phyloP scores from a whole-genome alignment of 495 filamentous ascomycete species.

The Aspergillus cristatus region DNA sequence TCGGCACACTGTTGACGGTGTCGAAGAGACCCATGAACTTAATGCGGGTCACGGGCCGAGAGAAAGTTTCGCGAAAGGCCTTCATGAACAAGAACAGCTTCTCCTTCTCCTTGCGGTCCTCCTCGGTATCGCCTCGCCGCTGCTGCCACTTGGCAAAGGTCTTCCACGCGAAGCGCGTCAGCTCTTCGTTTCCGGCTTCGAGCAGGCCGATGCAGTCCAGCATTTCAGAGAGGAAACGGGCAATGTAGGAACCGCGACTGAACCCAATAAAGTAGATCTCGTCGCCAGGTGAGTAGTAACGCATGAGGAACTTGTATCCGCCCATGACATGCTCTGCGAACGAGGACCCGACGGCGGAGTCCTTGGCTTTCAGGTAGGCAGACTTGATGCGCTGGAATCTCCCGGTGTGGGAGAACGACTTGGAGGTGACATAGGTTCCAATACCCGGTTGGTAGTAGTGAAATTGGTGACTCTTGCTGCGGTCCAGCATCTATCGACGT shows the following conservation, averaged over 20 bases:
- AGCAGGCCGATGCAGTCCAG: conserved; percentile 74
- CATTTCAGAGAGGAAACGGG: conserved; percentile 81
- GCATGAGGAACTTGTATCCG: conserved; percentile 84
- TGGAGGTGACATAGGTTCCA: conserved; percentile 70
- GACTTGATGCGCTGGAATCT: conserved; percentile 56
- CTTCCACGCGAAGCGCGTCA: conserved; percentile 80
- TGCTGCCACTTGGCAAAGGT: conserved; percentile 80
- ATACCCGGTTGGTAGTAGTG: conserved; percentile 57
- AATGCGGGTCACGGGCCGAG: conserved; percentile 64
- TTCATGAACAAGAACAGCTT: conserved; percentile 70
- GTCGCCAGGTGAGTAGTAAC: conserved; percentile 70
- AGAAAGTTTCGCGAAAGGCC: conserved; percentile 78
- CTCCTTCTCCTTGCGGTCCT: conserved; percentile 51
- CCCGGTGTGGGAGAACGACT: conserved; percentile 56
- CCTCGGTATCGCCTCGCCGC: conserved; percentile 45
- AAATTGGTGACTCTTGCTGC: conserved; percentile 39
- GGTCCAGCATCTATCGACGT: conserved; percentile 40
- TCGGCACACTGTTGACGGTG: conserved; percentile 69
- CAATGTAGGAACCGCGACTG: conserved; percentile 78
- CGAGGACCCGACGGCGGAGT: conserved; percentile 73
- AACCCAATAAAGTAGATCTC: conserved; percentile 81
- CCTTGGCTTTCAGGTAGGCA: conserved; percentile 75
- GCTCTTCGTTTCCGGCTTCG: conserved; percentile 77
- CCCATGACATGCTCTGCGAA: conserved; percentile 80
- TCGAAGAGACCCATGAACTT: conserved; percentile 41